A percentile compares a stretch with the other conserved stretches of the same genome.
Evolutionary conservation across 2,329 filamentous ascomycete species (phyloP).

Genomic region (Colletotrichum sp.): DNA sequence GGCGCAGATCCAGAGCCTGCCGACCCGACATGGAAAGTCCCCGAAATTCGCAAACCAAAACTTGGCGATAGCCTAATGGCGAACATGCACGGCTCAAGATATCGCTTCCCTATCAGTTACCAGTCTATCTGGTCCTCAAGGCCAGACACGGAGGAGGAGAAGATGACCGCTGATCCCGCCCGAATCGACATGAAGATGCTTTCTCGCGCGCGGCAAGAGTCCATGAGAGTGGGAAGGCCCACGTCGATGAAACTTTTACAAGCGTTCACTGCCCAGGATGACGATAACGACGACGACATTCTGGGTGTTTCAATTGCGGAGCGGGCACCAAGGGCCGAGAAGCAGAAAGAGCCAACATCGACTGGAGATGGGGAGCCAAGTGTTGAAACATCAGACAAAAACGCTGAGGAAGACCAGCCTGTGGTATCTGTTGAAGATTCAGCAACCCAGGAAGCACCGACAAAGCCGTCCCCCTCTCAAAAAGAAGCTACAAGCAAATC

Average conservation of each 20-base stretch:
- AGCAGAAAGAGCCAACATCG: background rate
- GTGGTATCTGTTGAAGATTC: background rate
- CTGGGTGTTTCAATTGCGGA: conserved; percentile 19
- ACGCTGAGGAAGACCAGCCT: background rate
- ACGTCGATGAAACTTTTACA: conserved; percentile 6
- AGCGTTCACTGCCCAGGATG: conserved; percentile 20
- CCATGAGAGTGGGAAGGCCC: background rate
- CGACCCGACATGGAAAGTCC: conserved; percentile 44
- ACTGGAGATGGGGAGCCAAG: background rate
- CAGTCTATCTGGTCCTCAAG: conserved; percentile 20
- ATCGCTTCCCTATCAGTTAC: conserved; percentile 7
- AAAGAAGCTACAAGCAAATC: background rate
- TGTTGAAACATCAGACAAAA: background rate
- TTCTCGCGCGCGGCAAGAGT: background rate
- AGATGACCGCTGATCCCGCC: background rate
- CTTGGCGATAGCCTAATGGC: conserved; percentile 21
- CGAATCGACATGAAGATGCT: conserved; percentile 4
- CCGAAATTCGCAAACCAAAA: conserved; percentile 34
- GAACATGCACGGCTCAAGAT: background rate
- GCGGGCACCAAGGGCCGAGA: background rate
- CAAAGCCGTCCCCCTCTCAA: background rate
- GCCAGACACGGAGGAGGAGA: conserved; percentile 10
- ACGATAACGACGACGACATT: conserved; percentile 33
- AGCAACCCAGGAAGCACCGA: background rate
- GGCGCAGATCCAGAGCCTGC: conserved; percentile 23